phyloP scores from a whole-genome alignment of 164 flowering plant genomes.

The Dillenia suffruticosa region DNA sequence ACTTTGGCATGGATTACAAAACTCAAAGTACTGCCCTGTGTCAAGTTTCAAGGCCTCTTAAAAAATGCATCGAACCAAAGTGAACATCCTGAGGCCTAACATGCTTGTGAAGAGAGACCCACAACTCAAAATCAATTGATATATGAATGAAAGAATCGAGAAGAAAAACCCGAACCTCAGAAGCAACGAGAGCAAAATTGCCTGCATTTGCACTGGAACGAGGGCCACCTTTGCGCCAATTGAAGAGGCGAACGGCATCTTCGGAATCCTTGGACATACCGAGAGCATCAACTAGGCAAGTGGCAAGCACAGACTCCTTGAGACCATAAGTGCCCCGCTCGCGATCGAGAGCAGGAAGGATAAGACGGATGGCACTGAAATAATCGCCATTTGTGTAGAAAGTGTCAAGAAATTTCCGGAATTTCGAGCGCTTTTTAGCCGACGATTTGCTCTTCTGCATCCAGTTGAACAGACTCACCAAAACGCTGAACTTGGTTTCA shows the following conservation, averaged over 20 bases:
- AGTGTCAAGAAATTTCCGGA: conserved; percentile 78
- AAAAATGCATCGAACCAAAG: too few relatives aligned
- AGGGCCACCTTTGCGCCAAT: conserved; percentile 90
- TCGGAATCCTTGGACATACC: conserved; percentile 77
- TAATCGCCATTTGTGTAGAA: conserved; percentile 58
- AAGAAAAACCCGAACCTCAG: conserved; percentile 39
- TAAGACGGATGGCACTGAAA: conserved; percentile 65
- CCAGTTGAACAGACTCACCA: conserved; percentile 73
- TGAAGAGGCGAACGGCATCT: conserved; percentile 74
- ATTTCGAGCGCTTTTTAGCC: conserved; percentile 66
- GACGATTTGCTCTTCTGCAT: conserved; percentile 59
- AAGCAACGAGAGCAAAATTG: conserved; percentile 72
- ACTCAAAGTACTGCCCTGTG: too few relatives aligned
- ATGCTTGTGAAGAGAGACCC: too few relatives aligned
- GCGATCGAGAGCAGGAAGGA: conserved; percentile 78
- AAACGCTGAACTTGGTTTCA: conserved; percentile 49
- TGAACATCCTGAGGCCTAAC: too few relatives aligned
- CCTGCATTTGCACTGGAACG: conserved; percentile 72
- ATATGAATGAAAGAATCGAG: too few relatives aligned
- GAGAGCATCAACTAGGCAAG: conserved; percentile 76
- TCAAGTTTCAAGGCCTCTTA: too few relatives aligned
- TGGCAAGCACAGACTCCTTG: conserved; percentile 80
- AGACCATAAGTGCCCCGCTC: conserved; percentile 87
- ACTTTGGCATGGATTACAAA: too few relatives aligned
- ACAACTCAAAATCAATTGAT: too few relatives aligned